Conservation (phyloP, 2,329 filamentous ascomycete species). For the Juglanconis juglandina region DNA sequence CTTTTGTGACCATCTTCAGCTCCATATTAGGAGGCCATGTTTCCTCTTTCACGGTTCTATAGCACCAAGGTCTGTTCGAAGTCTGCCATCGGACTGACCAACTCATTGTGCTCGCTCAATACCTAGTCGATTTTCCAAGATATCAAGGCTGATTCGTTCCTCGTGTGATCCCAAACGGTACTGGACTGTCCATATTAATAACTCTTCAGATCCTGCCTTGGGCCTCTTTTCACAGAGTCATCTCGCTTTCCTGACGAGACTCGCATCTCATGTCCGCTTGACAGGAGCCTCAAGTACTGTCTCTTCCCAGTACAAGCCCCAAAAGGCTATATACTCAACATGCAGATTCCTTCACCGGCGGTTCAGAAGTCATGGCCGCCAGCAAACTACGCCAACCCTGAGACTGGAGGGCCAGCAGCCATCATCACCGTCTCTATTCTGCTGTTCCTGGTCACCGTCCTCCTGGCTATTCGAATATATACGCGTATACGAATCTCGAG, state of each 20-base stretch:
- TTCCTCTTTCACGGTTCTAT: not conserved
- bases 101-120: not conserved
- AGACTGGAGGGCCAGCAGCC: conserved; percentile 28
- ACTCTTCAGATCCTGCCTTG: not conserved
- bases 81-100: not conserved
- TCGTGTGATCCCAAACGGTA: not conserved
- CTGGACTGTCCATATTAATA: not conserved
- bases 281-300: not conserved
- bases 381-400: conserved; percentile 31
- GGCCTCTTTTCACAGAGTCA: not conserved
- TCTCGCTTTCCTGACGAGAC: not conserved
- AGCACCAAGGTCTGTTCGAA: not conserved
- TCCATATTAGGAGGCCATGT: not conserved
- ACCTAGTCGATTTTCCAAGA: not conserved
- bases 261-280: not conserved
- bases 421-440: conserved; percentile 27
- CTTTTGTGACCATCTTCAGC: not conserved
- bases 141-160: not conserved
- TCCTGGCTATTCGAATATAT: conserved; percentile 34
- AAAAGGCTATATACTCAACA: conserved; percentile 11
- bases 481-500: conserved; percentile 31
- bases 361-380: conserved; percentile 28
- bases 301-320: not conserved
- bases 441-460: conserved; percentile 26
- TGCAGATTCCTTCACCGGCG: conserved; percentile 25